A percentile compares a stretch with the other conserved stretches of the same genome.
Evolutionary conservation across 2,329 filamentous ascomycete genomes (phyloP).

Genomic region (Hypomyces perniciosus): DNA sequence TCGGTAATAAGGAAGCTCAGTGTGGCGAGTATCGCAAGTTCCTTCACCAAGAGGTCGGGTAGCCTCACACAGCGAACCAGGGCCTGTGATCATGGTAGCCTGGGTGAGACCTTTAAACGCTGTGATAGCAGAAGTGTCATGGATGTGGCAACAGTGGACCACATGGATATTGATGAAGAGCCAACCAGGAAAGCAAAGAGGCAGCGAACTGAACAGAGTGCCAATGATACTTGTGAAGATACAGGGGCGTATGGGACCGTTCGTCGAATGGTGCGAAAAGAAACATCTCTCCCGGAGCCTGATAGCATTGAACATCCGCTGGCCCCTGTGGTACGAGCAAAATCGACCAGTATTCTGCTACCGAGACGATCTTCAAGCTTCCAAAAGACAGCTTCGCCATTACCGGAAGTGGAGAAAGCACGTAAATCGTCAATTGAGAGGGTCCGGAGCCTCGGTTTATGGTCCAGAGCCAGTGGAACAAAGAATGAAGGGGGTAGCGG

Average conservation of each 20-base stretch:
- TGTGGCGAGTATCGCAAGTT: constrained; percentile 70
- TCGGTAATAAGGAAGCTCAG: constrained; percentile 86
- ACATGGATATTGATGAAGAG: neutral
- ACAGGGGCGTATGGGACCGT: neutral
- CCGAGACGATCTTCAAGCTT: neutral
- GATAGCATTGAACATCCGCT: neutral
- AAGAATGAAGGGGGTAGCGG: constrained; percentile 2
- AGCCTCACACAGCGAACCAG: constrained; percentile 36
- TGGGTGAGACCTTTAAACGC: constrained; percentile 2
- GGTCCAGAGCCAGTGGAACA: neutral
- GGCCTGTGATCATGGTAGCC: constrained; percentile 5
- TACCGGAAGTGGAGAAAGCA: neutral
- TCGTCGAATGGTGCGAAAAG: neutral
- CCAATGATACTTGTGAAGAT: too few species aligned
- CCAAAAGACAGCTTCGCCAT: neutral
- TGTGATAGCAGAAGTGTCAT: constrained; percentile 2
- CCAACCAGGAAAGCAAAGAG: constrained; percentile 6
- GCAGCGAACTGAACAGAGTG: neutral
- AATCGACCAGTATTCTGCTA: neutral
- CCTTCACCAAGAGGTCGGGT: constrained; percentile 66
- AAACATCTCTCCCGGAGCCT: neutral
- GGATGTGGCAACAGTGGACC: neutral
- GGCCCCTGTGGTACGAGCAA: neutral
- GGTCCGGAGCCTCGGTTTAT: neutral
- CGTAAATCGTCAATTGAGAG: constrained; percentile 4